phyloP scores from a whole-genome alignment of 2,329 filamentous ascomycete species.

The Arthrobotrys musiformis region DNA sequence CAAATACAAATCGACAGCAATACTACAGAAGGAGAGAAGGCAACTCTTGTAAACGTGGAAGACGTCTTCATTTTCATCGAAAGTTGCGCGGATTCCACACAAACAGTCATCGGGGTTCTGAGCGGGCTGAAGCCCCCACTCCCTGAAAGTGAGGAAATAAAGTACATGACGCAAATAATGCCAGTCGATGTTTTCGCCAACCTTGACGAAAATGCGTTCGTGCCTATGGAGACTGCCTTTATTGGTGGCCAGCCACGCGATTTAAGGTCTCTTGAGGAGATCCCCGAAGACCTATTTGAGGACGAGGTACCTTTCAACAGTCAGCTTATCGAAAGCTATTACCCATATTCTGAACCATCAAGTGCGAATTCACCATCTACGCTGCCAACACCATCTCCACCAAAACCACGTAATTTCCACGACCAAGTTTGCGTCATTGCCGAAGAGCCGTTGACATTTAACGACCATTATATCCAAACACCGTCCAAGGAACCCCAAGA shows the following conservation, averaged over 20 bases:
- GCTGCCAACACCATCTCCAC: conserved; percentile 56
- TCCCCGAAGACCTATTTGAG: conserved; percentile 63
- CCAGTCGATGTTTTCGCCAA: conserved; percentile 91
- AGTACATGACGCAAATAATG: conserved; percentile 87
- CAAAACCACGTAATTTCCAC: conserved; percentile 66
- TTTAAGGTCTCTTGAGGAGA: conserved; percentile 64
- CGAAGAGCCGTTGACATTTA: conserved; percentile 74
- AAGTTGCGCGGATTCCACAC: conserved; percentile 95
- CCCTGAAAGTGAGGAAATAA: conserved; percentile 81
- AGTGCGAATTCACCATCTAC: conserved; percentile 57
- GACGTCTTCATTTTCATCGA: conserved; percentile 91
- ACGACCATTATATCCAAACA: conserved; percentile 66
- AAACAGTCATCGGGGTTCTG: conserved; percentile 83
- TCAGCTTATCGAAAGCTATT: conserved; percentile 70
- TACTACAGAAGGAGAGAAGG: conserved; percentile 71
- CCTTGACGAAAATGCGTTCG: conserved; percentile 86
- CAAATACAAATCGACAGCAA: conserved; percentile 71
- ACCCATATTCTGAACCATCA: conserved; percentile 63
- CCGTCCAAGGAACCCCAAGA: conserved; percentile 4
- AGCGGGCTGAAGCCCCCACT: conserved; percentile 84
- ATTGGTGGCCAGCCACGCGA: conserved; percentile 61
- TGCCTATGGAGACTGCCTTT: conserved; percentile 56
- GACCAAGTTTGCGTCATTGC: conserved; percentile 70
- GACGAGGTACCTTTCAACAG: conserved; percentile 63
- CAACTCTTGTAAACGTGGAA: conserved; percentile 80